Evolutionary conservation across 768 basidiomycete species (phyloP).

Genomic region (Agaricus bisporus): DNA sequence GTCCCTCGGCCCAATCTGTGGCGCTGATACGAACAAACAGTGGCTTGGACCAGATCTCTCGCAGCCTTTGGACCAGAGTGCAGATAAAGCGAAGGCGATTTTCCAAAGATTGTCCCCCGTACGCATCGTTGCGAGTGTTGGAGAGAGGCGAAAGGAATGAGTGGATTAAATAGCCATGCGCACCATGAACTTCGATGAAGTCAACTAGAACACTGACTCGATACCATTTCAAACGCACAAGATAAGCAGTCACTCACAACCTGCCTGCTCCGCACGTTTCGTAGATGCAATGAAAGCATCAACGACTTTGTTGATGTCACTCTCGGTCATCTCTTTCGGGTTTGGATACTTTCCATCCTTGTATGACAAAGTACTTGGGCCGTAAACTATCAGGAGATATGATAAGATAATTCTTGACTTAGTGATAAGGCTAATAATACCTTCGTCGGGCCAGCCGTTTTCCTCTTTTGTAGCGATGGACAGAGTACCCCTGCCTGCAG

Average conservation of each 20-base stretch:
- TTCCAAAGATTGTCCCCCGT: constrained; percentile 63
- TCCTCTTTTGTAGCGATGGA: constrained; percentile 42
- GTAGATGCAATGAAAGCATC: constrained; percentile 54
- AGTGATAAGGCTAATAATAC: constrained; percentile 23
- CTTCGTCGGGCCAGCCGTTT: constrained; percentile 64
- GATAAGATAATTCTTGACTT: neutral
- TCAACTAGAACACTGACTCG: constrained; percentile 36
- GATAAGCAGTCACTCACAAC: constrained; percentile 38
- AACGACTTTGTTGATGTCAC: constrained; percentile 50
- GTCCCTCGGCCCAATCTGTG: constrained; percentile 56
- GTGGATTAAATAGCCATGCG: constrained; percentile 67
- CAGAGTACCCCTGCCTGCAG: constrained; percentile 24
- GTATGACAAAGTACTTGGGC: constrained; percentile 54
- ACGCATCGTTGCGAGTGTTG: constrained; percentile 64
- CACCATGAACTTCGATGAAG: constrained; percentile 68
- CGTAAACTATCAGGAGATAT: constrained; percentile 40
- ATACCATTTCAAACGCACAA: neutral
- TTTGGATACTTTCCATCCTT: constrained; percentile 35
- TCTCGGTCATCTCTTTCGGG: constrained; percentile 54
- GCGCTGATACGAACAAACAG: constrained; percentile 70
- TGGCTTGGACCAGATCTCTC: constrained; percentile 56
- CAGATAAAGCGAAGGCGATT: constrained; percentile 70
- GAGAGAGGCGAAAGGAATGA: constrained; percentile 70
- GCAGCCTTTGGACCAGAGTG: constrained; percentile 44
- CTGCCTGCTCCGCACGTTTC: constrained; percentile 49